Base-by-base conservation (phyloP, 257 asterid genomes). In the Knoxia roxburghii region DNA sequence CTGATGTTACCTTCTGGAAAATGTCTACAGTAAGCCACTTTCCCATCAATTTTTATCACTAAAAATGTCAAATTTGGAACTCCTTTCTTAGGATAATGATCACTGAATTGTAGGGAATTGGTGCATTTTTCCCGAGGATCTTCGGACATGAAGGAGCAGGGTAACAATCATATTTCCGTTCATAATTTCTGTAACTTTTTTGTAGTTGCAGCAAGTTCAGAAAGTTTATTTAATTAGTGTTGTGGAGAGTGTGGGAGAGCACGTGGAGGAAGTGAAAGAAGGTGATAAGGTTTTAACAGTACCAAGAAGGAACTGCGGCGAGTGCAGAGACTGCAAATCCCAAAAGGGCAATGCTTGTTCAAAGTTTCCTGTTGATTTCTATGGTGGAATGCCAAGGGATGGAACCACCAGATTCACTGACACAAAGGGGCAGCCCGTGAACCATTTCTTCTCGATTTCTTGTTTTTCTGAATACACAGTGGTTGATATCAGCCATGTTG, bases 81-180 rank as follows among this genome's bases (percentile, higher is more conserved):
- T 53, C 59, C 20, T 52, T 52, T 52, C 24, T 43, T 43, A 43
- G 18, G 11, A 43, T 11, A 2, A 20, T 33, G n/a, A 6, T 2
- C 45, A 8, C 35, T 10, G 27, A 64, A 48, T 70, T 27, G 3
- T 17, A 82, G 86, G 86, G 73, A 43, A 76, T 74, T 21, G 21
- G 4, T 43, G 51, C 69, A 6, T 64, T 61, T 23, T 76, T 82
- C 40, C 84, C 86, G 62, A 76, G 82, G 46, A 82, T 82, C 27
- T 75, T 82, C 1, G 84, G 84, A 45, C 86, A 82, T 27, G 84
- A 82, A 73, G 84, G 82, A 35, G 77, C 78, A 29, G 86, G 84
- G 80, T 82, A 76, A n/a, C 11, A n/a, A n/a, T 20, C 30, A 7
- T 13, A 21, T 4, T 54, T 52, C 27, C 37, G 39, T 65, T 9